phyloP scores from a whole-genome alignment of 306 rosid species.

The Vachellia pachyceras region DNA sequence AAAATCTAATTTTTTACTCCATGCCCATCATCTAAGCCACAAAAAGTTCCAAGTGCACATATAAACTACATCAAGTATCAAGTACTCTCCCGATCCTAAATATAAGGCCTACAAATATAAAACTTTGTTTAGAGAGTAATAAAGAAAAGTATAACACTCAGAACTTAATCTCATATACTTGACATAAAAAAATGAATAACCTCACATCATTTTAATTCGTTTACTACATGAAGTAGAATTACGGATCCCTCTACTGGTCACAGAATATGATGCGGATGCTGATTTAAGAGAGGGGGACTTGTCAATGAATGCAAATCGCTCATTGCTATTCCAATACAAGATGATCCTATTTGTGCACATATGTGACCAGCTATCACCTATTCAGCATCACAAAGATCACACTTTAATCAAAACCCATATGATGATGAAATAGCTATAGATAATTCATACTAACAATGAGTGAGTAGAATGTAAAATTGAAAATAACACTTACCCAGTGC shows the following conservation, averaged over 20 bases:
- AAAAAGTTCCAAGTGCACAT: neutral
- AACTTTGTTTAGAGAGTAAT: too few species aligned
- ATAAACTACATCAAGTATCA: neutral
- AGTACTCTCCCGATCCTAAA: too few species aligned
- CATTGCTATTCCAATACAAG: conserved; percentile 79
- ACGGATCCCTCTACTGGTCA: conserved; percentile 69
- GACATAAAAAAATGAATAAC: neutral
- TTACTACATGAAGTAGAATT: conserved; percentile 63
- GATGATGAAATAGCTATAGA: conserved; percentile 10
- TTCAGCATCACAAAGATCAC: conserved; percentile 43
- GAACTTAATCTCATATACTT: neutral
- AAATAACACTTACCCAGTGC: conserved; percentile 70
- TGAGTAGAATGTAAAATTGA: conserved; percentile 33
- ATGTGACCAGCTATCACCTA: conserved; percentile 98
- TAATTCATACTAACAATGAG: neutral
- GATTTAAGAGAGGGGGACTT: conserved; percentile 77
- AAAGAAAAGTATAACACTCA: neutral
- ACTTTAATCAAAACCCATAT: neutral
- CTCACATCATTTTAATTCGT: conserved; percentile 60
- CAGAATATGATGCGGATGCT: conserved; percentile 78
- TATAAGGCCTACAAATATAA: too few species aligned
- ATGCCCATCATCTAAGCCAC: neutral
- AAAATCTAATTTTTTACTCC: too few species aligned
- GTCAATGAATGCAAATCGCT: conserved; percentile 73
- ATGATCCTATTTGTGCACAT: conserved; percentile 86